Percentiles rank a stretch among this genome's conserved stretches.
Evolutionary conservation across 192 early-diverging fungal species (phyloP).

Genomic region (Coemansia sp.): DNA sequence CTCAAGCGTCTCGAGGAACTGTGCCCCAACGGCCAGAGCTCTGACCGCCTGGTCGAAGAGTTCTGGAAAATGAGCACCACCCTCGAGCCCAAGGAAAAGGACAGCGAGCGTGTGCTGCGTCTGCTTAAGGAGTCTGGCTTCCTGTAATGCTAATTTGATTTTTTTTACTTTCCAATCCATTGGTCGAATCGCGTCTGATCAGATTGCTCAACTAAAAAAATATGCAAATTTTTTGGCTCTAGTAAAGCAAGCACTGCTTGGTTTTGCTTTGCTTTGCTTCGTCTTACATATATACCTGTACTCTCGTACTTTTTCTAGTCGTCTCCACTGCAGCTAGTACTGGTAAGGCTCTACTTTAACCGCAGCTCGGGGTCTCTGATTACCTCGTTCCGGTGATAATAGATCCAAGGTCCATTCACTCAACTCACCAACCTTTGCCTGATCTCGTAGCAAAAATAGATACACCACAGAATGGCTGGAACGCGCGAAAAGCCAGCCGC

Average conservation of each 20-base stretch:
- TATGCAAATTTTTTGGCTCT: not conserved
- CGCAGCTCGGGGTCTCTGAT: not conserved
- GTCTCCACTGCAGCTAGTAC: not conserved
- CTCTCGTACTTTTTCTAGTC: not conserved
- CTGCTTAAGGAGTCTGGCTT: conserved; percentile 77
- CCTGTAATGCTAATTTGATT: conserved; percentile 52
- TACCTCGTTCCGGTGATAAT: too few species aligned
- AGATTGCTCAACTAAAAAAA: not conserved
- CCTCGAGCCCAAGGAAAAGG: conserved; percentile 83
- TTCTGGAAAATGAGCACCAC: conserved; percentile 76
- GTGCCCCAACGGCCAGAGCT: conserved; percentile 61
- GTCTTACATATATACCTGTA: not conserved
- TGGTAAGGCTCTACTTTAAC: not conserved
- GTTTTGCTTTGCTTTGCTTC: not conserved
- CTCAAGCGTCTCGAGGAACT: conserved; percentile 66
- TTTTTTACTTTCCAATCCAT: not conserved
- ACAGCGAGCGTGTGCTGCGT: conserved; percentile 78
- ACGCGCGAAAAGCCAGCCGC: conserved; percentile 18
- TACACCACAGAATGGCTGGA: conserved; percentile 12
- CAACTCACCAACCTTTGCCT: not conserved
- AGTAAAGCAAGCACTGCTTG: not conserved
- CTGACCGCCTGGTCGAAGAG: conserved; percentile 59
- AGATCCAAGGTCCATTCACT: too few species aligned
- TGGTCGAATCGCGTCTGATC: not conserved
- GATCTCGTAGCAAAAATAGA: not conserved